phyloP scores from a whole-genome alignment of 2,329 filamentous ascomycete genomes.

The Sclerotinia subarctica region DNA sequence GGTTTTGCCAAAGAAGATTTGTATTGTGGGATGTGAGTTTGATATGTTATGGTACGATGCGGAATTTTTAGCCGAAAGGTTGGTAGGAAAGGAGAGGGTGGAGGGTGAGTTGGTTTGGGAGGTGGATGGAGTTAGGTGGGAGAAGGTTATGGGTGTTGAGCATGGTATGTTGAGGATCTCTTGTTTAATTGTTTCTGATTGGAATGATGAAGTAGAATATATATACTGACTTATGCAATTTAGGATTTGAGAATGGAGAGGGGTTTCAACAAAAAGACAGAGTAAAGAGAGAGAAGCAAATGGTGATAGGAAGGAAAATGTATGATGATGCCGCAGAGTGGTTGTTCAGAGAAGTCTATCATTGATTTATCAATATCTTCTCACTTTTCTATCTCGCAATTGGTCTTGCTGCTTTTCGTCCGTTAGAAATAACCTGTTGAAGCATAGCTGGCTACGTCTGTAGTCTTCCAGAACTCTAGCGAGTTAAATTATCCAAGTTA shows the following conservation, averaged over 20 bases:
- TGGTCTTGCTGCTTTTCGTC: not conserved
- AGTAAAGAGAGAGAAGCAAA: not conserved
- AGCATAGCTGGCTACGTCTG: not conserved
- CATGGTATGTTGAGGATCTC: constrained; percentile 15
- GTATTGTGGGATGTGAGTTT: constrained; percentile 27
- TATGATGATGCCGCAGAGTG: constrained; percentile 18
- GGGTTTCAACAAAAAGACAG: not conserved
- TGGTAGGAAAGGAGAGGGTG: constrained; percentile 21
- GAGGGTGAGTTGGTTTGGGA: constrained; percentile 14
- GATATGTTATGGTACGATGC: constrained; percentile 32
- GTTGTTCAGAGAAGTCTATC: constrained; percentile 18
- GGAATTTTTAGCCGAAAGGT: constrained; percentile 25
- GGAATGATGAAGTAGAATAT: not conserved
- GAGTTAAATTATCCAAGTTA: no score
- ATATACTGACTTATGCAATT: not conserved
- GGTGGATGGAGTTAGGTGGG: constrained; percentile 16
- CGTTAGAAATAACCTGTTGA: not conserved
- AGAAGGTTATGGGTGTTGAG: constrained; percentile 14
- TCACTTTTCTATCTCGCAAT: no score
- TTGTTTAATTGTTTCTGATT: not conserved
- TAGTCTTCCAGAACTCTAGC: not conserved
- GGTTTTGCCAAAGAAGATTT: constrained; percentile 25
- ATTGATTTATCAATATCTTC: not conserved
- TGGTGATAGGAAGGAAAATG: constrained; percentile 8
- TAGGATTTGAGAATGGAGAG: constrained; percentile 6